These are phyloP conservation scores for Schizophyllum commune DNA, from an alignment of 1,284 basidiomycete genomes.

Conservation along the genomic window DNA sequence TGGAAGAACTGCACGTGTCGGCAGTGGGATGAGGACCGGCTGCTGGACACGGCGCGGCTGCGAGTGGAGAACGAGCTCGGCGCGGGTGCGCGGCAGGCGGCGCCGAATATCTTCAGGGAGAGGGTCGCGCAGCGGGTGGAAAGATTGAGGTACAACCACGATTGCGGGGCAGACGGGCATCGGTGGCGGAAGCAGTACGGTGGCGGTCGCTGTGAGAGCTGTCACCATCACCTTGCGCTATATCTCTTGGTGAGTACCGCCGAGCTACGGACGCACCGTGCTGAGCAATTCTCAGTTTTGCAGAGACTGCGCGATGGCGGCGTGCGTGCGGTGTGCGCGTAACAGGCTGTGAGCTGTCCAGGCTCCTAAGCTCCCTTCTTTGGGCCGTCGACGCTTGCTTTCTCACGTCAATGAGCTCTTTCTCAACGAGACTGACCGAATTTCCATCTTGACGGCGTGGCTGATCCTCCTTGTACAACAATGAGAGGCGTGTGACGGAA, in stretches of 20 bases:
- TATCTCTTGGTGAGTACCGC: constrained; percentile 25
- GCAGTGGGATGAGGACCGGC: constrained; percentile 45
- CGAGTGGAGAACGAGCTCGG: constrained; percentile 30
- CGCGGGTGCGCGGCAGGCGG: constrained; percentile 12
- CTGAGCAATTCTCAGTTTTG: constrained; percentile 18
- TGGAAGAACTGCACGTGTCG: constrained; percentile 48
- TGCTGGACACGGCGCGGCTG: constrained; percentile 27
- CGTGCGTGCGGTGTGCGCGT: constrained; percentile 25
- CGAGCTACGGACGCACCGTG: neutral
- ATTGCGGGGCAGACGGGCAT: constrained; percentile 28
- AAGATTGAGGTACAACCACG: constrained; percentile 33
- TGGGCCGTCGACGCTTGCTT: too few species aligned
- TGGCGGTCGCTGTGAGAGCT: constrained; percentile 36
- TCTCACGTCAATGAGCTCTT: too few species aligned
- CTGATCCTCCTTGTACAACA: too few species aligned
- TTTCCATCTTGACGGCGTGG: too few species aligned
- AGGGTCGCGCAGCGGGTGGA: constrained; percentile 27
- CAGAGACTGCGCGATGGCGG: constrained; percentile 22
- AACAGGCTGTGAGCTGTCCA: constrained; percentile 18
- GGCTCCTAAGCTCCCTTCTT: too few species aligned
- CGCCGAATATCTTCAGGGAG: constrained; percentile 19
- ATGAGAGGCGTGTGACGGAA: too few species aligned
- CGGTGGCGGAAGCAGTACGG: constrained; percentile 30
- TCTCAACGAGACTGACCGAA: too few species aligned
- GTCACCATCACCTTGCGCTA: constrained; percentile 24